These are phyloP conservation scores for Podospora pseudoanserina DNA, from an alignment of 495 filamentous ascomycete genomes.

Conservation along the genomic window DNA sequence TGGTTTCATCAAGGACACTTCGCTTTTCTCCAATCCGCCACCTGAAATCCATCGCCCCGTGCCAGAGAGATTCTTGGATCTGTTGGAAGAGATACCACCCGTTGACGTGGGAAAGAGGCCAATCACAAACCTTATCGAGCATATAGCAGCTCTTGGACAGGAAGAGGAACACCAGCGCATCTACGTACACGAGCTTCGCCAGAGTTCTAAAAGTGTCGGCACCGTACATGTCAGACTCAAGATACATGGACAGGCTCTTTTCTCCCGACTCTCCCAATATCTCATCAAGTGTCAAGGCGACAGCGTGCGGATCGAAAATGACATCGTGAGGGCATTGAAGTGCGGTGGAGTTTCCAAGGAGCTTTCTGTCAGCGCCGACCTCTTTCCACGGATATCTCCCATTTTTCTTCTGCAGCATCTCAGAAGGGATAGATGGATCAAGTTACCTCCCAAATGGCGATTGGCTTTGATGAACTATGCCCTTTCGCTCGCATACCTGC, in stretches of 20 bases:
- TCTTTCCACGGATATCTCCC: slow-evolving; percentile 33
- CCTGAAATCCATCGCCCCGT: slow-evolving; percentile 7
- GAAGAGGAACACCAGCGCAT: neutral
- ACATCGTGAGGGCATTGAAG: slow-evolving; percentile 2
- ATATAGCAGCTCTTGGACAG: neutral
- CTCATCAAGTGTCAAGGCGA: slow-evolving; percentile 1
- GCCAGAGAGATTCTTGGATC: neutral
- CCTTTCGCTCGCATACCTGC: slow-evolving; percentile 32
- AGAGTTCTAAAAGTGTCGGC: neutral
- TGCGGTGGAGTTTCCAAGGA: neutral
- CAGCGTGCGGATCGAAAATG: neutral
- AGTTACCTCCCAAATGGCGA: slow-evolving; percentile 31
- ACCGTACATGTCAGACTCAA: neutral
- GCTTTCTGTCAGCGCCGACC: neutral
- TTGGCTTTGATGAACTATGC: slow-evolving; percentile 36
- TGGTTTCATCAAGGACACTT: neutral
- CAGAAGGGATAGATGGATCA: slow-evolving; percentile 21
- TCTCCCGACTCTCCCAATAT: neutral
- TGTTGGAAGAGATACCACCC: neutral
- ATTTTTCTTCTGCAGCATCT: slow-evolving; percentile 39
- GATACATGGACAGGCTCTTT: neutral
- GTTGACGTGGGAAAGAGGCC: neutral
- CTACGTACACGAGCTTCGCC: slow-evolving; percentile 11
- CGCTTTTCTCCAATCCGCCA: slow-evolving; percentile 8
- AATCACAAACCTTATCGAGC: slow-evolving; percentile 7